A percentile compares a stretch with the other conserved stretches of the same genome.
Evolutionary conservation across 2,329 filamentous ascomycete species (phyloP).

Genomic region (Hortaea sp.): DNA sequence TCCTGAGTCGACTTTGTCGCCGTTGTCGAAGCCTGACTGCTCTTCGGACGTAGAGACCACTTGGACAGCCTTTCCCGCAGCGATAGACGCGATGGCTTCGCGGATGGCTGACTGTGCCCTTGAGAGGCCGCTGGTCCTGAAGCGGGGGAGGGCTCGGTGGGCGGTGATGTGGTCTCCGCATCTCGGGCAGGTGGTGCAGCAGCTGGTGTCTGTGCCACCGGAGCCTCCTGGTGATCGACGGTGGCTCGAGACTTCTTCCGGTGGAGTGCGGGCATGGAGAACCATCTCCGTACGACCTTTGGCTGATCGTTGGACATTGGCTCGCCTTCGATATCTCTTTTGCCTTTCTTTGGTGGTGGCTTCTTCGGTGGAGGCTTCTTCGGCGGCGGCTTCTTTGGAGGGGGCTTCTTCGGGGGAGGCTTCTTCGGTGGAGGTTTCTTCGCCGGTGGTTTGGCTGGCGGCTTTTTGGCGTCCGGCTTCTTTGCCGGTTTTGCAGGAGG

Average conservation of each 20-base stretch:
- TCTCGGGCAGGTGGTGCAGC: neutral
- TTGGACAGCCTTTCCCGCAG: slow-evolving; percentile 1
- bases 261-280: neutral
- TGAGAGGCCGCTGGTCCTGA: neutral
- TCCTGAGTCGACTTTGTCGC: neutral
- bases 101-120: too few relatives aligned
- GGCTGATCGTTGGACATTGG: neutral
- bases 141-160: neutral
- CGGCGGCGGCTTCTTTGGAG: neutral
- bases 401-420: neutral
- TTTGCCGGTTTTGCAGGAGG: neutral
- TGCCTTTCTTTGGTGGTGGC: neutral
- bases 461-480: neutral
- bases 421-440: neutral
- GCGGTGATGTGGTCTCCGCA: neutral
- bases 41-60: neutral
- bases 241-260: neutral
- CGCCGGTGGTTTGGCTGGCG: neutral
- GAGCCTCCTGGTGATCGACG: neutral
- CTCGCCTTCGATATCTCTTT: neutral
- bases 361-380: neutral
- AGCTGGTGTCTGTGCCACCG: neutral
- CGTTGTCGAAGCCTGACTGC: neutral
- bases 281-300: neutral
- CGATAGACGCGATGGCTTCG: neutral